Conservation (phyloP, 164 flowering plant species). For the Dillenia turbinata region DNA sequence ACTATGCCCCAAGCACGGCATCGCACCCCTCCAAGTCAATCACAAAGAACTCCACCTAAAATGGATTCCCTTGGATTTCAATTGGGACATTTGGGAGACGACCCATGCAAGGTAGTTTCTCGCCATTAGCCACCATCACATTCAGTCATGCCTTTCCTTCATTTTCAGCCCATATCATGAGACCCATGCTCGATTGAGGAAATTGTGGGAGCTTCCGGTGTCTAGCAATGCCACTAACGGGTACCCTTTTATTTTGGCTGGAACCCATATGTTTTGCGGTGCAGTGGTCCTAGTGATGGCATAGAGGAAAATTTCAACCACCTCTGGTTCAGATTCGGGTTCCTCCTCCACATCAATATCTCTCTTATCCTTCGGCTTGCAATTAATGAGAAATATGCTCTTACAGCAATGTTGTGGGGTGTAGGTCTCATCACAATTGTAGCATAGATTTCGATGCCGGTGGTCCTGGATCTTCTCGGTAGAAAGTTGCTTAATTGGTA, state of each 20-base stretch:
- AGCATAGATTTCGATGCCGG: neutral
- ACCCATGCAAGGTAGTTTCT: neutral
- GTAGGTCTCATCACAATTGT: neutral
- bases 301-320: neutral
- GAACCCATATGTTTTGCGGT: neutral
- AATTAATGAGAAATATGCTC: neutral
- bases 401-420: neutral
- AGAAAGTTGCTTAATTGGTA: neutral
- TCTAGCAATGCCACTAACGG: too few species aligned
- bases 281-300: neutral
- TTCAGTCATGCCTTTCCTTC: neutral
- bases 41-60: too few species aligned
- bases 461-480: neutral
- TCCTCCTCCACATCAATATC: neutral
- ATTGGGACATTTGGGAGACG: neutral
- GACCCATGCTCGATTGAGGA: too few species aligned
- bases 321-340: neutral
- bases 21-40: too few species aligned
- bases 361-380: neutral
- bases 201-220: too few species aligned
- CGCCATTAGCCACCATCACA: neutral
- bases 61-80: neutral
- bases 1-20: too few species aligned
- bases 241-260: neutral
- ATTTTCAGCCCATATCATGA: neutral